Base-by-base conservation (phyloP, 768 basidiomycete species). In the Coprinellus aureogranulatus region DNA sequence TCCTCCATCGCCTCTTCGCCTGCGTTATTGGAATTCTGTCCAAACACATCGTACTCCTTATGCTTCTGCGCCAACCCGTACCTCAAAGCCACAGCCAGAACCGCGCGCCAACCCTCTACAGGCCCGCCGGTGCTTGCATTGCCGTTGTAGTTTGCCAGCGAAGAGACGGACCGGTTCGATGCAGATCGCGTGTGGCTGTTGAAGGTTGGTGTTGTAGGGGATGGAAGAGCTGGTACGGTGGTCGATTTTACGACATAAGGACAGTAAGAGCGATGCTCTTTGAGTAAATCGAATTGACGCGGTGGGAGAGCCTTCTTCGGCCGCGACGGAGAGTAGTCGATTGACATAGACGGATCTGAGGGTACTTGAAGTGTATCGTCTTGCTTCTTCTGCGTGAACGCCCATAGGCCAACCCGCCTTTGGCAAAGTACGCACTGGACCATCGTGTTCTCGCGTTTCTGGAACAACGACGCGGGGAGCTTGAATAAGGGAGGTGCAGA, bases 261-360 rank as follows among this genome's bases (percentile, higher is more conserved):
- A 62, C 92, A 93, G 63, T 89, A 91, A 2, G 89, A 88, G 26
- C 91, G 81, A 67, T 93, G 92, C 69, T 94, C 91, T 64, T 85
- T 88, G 46, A 92, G 69, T 37, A 92, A 65, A 67, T 94, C 90
- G 53, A 93, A 84, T 22, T 81, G 81, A 53, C 89, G 68, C 42
- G 72, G 73, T 18, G 72, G 70, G 3, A 69, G 57, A 12, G 62
- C 62, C 60, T 61, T n/a, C n/a, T n/a, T 73, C 30, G n/a, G 67
- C 70, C n/a, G 71, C 61, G 18, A 70, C 59, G n/a, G n/a, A n/a
- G n/a, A n/a, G n/a, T n/a, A n/a, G n/a, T n/a, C n/a, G n/a, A n/a
- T n/a, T n/a, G n/a, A n/a, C n/a, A n/a, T 34, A 34, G 34, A 14
- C 6, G 14, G 6, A 34, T 34, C 14, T 34, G 34, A 34, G 34